phyloP scores from a whole-genome alignment of 73 alveolate species.

The Tetrahymena thermophila region DNA sequence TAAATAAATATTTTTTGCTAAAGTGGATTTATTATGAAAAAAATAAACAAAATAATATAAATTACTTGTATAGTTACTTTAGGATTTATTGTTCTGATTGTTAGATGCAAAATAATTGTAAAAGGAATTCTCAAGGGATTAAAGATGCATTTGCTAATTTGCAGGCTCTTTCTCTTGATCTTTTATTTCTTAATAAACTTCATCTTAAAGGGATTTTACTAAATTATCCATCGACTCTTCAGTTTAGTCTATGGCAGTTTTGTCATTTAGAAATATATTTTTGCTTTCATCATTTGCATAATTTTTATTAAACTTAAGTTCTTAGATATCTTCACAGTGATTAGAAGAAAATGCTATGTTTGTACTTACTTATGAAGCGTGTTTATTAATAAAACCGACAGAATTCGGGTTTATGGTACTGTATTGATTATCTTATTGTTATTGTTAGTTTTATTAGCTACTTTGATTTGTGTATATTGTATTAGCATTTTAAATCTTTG shows the following conservation, averaged over 20 bases:
- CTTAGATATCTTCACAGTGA: not conserved
- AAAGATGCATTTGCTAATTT: not conserved
- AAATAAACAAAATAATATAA: not conserved
- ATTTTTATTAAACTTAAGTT: not conserved
- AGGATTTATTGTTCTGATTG: not conserved
- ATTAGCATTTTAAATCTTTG: not conserved
- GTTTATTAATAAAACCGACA: not conserved
- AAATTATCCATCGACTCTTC: not conserved
- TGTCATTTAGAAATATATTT: not conserved
- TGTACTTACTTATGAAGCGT: not conserved
- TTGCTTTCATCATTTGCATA: not conserved
- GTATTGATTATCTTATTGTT: not conserved
- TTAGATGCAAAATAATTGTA: not conserved
- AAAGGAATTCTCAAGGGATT: not conserved
- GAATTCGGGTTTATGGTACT: not conserved
- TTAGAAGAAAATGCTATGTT: not conserved
- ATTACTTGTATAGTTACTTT: not conserved
- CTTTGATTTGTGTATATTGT: not conserved
- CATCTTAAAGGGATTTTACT: not conserved
- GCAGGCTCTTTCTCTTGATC: not conserved
- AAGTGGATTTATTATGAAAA: not conserved
- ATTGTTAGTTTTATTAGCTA: not conserved
- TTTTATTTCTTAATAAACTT: not conserved
- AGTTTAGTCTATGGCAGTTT: not conserved
- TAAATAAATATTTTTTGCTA: too few relatives aligned